Base-by-base conservation (phyloP, 257 asterid genomes). In the Rhazya stricta region DNA sequence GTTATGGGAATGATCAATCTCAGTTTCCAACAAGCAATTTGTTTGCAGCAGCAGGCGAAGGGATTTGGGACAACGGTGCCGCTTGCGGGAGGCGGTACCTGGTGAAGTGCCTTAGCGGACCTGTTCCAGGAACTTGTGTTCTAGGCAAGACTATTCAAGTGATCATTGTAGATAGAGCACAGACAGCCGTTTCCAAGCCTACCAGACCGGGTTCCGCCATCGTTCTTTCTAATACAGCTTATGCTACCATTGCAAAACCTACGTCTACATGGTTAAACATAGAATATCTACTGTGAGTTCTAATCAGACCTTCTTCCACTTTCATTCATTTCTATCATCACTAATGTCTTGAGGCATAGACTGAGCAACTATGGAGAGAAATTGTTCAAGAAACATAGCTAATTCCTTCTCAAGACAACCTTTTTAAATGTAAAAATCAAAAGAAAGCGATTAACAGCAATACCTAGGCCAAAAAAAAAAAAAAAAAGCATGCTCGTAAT, bases 21-120 rank as follows among this genome's bases (percentile, higher is more conserved):
- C 88, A 86, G 67, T 88, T 93, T 15, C 97, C 98, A 37, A 45
- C 87, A 51, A 89, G 84, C 88, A 84, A 85, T 72, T 74, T 84
- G 12, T 91, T 91, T 36, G 97, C 88, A 18, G 95, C 98, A 5
- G 97, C 91, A 1, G 92, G 97, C 3, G 97, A 89, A 76, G 94
- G 91, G 68, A 75, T 88, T 10, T 89, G 97, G 97, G 96, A 91
- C 77, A 85, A 89, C 27, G 93, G 97, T 5, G 96, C 96, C 1
- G 87, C 95, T 2, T 91, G 97, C 53, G 98, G 98, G 56, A 84
- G 98, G 73, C 90, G 85, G 80, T 93, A 93, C 50, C 21, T 87
- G 79, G 89, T 91, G 54, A 80, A 81, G 76, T 93, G 98, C 81
- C 88, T 93, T 54, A 93, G 88, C 77, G 87, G 86, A 5, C 67